Conservation (phyloP, 768 basidiomycete genomes). For the Galerina sulciceps region DNA sequence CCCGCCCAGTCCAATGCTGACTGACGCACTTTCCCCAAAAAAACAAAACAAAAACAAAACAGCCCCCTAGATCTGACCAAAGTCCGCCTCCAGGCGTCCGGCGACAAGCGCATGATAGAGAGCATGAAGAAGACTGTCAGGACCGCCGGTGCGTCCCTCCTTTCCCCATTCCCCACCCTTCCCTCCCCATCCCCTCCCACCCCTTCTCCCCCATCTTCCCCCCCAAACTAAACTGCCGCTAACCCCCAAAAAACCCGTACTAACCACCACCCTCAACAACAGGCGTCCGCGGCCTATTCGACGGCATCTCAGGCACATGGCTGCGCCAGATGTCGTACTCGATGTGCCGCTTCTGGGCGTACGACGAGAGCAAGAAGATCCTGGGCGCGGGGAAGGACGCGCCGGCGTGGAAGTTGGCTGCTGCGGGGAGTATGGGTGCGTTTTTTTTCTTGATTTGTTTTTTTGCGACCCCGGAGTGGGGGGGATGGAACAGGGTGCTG, state of each 20-base stretch:
- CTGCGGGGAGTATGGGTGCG: constrained; percentile 87
- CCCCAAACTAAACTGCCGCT: constrained; percentile 29
- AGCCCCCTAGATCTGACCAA: constrained; percentile 90
- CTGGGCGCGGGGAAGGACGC: constrained; percentile 73
- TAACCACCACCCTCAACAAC: not conserved
- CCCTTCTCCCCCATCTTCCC: constrained; percentile 38
- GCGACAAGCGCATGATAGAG: constrained; percentile 89
- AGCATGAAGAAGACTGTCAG: constrained; percentile 82
- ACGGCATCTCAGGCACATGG: constrained; percentile 89
- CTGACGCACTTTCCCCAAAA: not conserved
- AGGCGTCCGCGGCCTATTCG: constrained; percentile 76
- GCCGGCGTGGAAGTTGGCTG: constrained; percentile 80
- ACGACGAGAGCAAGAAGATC: constrained; percentile 79
- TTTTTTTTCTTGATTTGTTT: constrained; percentile 16
- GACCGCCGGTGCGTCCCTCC: constrained; percentile 61
- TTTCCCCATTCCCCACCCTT: constrained; percentile 27
- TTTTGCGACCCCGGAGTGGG: not conserved
- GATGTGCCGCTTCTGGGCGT: constrained; percentile 91
- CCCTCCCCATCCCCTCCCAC: constrained; percentile 29
- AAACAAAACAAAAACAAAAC: too few species aligned
- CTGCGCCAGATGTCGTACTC: constrained; percentile 94
- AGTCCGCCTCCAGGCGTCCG: constrained; percentile 89
- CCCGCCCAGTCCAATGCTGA: not conserved
- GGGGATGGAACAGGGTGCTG: not conserved
- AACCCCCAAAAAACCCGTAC: not conserved